Conservation (phyloP, 106 monocot species). For the Alisma plantagoaquatica region DNA sequence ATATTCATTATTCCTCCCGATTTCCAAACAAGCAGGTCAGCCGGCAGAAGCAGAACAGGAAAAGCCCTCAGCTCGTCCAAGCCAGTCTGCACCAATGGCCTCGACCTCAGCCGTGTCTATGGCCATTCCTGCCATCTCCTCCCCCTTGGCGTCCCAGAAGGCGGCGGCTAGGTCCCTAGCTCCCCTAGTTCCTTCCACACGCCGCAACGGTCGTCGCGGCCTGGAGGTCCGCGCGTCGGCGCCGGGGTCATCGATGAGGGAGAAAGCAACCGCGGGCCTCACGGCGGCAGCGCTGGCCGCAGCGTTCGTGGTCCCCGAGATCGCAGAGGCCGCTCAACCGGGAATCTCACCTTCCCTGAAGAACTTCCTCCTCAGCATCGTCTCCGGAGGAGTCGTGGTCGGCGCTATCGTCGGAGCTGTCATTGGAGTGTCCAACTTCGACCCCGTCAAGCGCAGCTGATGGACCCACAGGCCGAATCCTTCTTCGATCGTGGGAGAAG, state of each 20-base stretch:
- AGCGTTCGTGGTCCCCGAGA: conserved; percentile 30
- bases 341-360: conserved; percentile 62
- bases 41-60: too few relatives aligned
- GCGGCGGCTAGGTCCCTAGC: background rate
- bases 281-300: conserved; percentile 38
- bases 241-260: conserved; percentile 22
- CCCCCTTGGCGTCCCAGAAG: conserved; percentile 1
- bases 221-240: conserved; percentile 13
- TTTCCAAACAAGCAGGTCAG: background rate
- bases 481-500: background rate
- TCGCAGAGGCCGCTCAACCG: conserved; percentile 58
- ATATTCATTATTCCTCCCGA: background rate
- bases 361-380: conserved; percentile 85
- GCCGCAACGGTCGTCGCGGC: background rate
- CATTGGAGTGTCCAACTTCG: conserved; percentile 74
- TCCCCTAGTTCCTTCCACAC: background rate
- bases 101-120: conserved; percentile 14
- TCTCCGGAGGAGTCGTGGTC: conserved; percentile 46
- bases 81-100: conserved; percentile 22
- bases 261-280: conserved; percentile 33
- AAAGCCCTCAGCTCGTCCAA: too few relatives aligned
- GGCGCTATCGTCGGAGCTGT: conserved; percentile 50
- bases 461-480: too few relatives aligned
- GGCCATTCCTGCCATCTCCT: conserved; percentile 6
- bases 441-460: conserved; percentile 74